Evolutionary conservation across 164 flowering plant genomes (phyloP).

Genomic region (Annona squamosa): DNA sequence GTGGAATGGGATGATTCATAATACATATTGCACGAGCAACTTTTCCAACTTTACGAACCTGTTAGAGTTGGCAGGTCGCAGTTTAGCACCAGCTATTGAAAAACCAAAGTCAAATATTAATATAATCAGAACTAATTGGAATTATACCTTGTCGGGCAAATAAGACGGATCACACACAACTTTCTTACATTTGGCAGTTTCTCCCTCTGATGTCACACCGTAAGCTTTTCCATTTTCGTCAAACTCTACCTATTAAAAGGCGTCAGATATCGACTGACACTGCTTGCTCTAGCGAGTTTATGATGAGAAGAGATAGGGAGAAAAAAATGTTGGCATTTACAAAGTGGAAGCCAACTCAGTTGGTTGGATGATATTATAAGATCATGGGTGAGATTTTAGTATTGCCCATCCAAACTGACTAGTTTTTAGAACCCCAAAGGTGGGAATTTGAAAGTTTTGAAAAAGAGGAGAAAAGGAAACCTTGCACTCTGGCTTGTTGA

Average conservation of each 20-base stretch:
- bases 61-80: conserved; percentile 15
- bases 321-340: not conserved
- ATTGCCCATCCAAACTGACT: no score
- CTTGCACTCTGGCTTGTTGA: conserved; percentile 93
- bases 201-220: conserved; percentile 95
- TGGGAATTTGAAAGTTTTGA: not conserved
- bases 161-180: conserved; percentile 96
- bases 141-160: conserved; percentile 66
- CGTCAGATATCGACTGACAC: not conserved
- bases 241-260: conserved; percentile 57
- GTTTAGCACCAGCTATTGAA: conserved; percentile 3
- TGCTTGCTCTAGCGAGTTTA: not conserved
- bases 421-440: not conserved
- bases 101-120: not conserved
- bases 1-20: conserved; percentile 94
- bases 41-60: conserved; percentile 83
- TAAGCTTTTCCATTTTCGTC: conserved; percentile 65
- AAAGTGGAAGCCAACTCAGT: not conserved
- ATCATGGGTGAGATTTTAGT: not conserved
- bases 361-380: not conserved
- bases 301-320: not conserved
- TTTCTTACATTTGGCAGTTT: conserved; percentile 97
- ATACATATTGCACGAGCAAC: conserved; percentile 96
- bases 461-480: conserved; percentile 25
- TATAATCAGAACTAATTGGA: not conserved